Base-by-base conservation (phyloP, 2,329 filamentous ascomycete genomes). In the Phyllosticta citrichinensis region DNA sequence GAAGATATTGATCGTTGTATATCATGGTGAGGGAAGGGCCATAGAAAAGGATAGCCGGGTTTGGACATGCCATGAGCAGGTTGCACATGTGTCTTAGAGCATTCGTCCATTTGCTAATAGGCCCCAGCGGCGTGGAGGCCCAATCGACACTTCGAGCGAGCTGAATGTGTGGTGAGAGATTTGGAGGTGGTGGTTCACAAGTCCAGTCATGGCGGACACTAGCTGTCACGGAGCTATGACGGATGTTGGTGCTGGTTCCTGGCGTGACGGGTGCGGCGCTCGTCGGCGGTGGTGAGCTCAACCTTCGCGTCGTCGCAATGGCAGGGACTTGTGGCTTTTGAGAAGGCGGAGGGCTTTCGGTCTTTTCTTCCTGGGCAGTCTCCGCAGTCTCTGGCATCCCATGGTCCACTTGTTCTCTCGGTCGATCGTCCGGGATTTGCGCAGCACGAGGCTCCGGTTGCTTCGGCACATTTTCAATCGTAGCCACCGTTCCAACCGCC, bases 51-150 rank as follows among this genome's bases (percentile, higher is more conserved):
- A 87, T 83, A 2, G 84, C 82, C 0, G 87, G 86, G 4, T 66
- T 62, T 14, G 61, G 63, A 52, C 69, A 67, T 14, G 66, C 66
- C 86, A 93, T 89, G 64, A 92, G 82, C 59, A 91, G 75, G 69
- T 91, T 92, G 47, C 87, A 85, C 82, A 91, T 87, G 65, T 83
- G 83, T 57, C 89, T 82, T 58, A 93, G 73, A 65, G 90, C 87
- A 27, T 81, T 71, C 2, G 81, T 73, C 88, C 89, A 94, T 20
- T 78, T 71, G 62, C 85, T 82, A 51, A 93, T 88, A 0, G 87
- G 85, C 0, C 89, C 89, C 1, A 93, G 77, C 2, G 84, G 75
- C 1, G 89, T 93, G 0, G 80, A 76, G 1, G 81, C 80, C 89
- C 89, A 94, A 69, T 91, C 84, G 20, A 86, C 73, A 20, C 80